Evolutionary conservation across 306 rosid species (phyloP).

Genomic region (Ceratonia siliqua): DNA sequence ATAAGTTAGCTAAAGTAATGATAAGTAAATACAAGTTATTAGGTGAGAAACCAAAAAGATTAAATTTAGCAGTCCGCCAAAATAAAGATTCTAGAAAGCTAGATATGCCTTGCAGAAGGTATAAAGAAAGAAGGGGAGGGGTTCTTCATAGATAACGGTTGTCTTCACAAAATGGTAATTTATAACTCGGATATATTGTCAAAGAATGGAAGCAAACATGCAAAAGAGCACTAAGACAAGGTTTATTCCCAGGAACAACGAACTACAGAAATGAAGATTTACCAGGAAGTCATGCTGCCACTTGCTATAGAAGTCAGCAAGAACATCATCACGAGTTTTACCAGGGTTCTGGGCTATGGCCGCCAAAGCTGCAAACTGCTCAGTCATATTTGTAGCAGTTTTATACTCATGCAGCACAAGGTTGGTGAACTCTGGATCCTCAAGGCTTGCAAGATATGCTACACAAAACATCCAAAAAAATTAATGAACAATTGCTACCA

Average conservation of each 20-base stretch:
- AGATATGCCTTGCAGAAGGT: background rate
- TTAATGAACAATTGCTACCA: conserved; percentile 28
- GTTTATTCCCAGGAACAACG: conserved; percentile 21
- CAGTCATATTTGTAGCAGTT: conserved; percentile 95
- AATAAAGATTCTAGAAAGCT: background rate
- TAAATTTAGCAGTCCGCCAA: conserved; percentile 8
- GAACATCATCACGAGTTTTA: conserved; percentile 75
- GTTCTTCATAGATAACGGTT: background rate
- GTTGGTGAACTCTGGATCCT: conserved; percentile 54
- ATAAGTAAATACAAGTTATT: background rate
- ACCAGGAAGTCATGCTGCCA: conserved; percentile 96
- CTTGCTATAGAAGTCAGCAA: conserved; percentile 81
- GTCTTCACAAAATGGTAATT: background rate
- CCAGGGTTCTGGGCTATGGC: conserved; percentile 91
- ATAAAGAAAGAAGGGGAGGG: background rate
- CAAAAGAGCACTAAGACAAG: background rate
- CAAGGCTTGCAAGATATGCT: conserved; percentile 85
- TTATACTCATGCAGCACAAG: conserved; percentile 69
- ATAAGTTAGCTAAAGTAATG: background rate
- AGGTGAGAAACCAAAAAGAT: background rate
- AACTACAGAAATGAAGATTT: conserved; percentile 26
- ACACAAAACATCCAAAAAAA: conserved; percentile 24
- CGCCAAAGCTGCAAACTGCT: conserved; percentile 92
- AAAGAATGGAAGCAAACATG: background rate
- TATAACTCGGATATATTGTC: conserved; percentile 6